Percentiles rank a stretch among this genome's conserved stretches.
These are phyloP conservation scores for Aspergillus sclerotiicarbonarius DNA, from an alignment of 495 filamentous ascomycete species.

Conservation along the genomic window DNA sequence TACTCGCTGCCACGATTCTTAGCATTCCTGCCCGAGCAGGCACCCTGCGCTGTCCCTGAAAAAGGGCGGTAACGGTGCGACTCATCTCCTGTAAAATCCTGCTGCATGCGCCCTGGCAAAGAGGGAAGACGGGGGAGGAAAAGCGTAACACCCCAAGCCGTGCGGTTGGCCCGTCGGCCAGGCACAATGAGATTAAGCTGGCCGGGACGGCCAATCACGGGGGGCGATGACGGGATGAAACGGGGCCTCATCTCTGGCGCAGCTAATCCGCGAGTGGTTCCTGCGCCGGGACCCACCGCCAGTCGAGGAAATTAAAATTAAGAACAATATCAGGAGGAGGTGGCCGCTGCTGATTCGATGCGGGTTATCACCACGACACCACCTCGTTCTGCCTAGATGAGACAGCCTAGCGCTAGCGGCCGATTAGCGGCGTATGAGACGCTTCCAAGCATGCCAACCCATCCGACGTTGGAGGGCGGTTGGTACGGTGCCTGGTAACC, in stretches of 20 bases:
- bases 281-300: conserved; percentile 9
- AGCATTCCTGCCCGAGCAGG: not conserved
- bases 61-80: not conserved
- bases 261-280: conserved; percentile 12
- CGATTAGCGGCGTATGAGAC: too few species aligned
- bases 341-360: not conserved
- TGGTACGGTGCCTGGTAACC: conserved; percentile 4
- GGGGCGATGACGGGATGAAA: conserved; percentile 4
- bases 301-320: conserved; percentile 4
- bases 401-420: not conserved
- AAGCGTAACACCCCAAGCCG: not conserved
- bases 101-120: not conserved
- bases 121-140: not conserved
- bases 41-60: not conserved
- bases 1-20: not conserved
- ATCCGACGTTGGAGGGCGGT: not conserved
- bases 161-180: not conserved
- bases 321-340: not conserved
- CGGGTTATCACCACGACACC: not conserved
- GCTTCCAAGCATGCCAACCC: not conserved
- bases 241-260: conserved; percentile 9
- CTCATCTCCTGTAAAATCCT: not conserved
- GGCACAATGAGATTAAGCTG: conserved; percentile 5
- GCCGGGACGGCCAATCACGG: conserved; percentile 2
- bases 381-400: not conserved